phyloP scores from a whole-genome alignment of 306 rosid species.

The Inga oerstediana region DNA sequence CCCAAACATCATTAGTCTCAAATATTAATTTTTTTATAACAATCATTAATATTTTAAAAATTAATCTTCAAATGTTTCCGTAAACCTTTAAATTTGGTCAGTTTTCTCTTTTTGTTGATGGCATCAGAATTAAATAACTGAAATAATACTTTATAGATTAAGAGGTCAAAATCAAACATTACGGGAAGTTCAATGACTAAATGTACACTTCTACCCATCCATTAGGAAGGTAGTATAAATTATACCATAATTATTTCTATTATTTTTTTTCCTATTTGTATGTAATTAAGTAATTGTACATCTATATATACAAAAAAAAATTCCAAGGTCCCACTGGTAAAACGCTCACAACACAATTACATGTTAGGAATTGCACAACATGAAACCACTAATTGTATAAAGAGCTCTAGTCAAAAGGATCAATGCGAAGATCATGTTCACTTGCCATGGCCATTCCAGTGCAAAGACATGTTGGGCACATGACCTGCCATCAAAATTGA shows the following conservation, averaged over 20 bases:
- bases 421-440: constrained; percentile 93
- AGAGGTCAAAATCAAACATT: too few relatives aligned
- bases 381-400: background rate
- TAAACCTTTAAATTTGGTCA: too few relatives aligned
- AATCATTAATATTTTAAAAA: too few relatives aligned
- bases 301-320: constrained; percentile 47
- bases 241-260: background rate
- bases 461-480: constrained; percentile 99
- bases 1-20: too few relatives aligned
- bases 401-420: constrained; percentile 77
- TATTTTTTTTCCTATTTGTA: constrained; percentile 18
- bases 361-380: constrained; percentile 15
- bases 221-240: background rate
- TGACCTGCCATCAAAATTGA: constrained; percentile 62
- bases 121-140: too few relatives aligned
- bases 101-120: too few relatives aligned
- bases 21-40: too few relatives aligned
- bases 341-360: background rate
- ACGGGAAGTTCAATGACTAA: too few relatives aligned
- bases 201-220: background rate
- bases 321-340: constrained; percentile 21
- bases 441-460: constrained; percentile 99
- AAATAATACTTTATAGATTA: too few relatives aligned
- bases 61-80: too few relatives aligned
- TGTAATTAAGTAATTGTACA: constrained; percentile 1